Evolutionary conservation across 371 early-diverging fungal genomes (phyloP), one percentile per base, ranked within the genome.

Genomic region (Catenaria anguillulae): DNA sequence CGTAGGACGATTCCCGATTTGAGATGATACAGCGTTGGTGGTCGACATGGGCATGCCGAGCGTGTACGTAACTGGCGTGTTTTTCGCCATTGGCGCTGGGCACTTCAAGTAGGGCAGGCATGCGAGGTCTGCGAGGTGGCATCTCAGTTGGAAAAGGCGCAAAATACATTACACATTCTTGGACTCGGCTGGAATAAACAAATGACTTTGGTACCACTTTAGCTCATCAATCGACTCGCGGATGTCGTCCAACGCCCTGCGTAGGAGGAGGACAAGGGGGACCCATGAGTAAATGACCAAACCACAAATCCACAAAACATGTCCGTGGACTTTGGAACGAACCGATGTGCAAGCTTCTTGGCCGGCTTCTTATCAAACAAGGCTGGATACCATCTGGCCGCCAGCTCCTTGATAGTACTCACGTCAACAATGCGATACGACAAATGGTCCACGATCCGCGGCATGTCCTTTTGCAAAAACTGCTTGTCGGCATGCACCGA

Each of bases 371-470:
- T 5, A 24, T 24, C 29, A 6, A 29, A 26, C 29, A 29, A 10
- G 29, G 21, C 45, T 5, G 81, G 83, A 60, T 73, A 73, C 93
- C 93, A 94, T 64, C 95, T 69, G 60, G 81, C 71, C 1, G 80
- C 69, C 45, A 96, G 72, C 70, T 94, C 96, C 67, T 93, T 93
- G 61, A 95, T 68, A 0, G 91, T 89, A 68, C 88, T 86, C 42
- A 95, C 96, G 70, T 95, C 92, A 35, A 88, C 75, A 54, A 89
- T 89, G 33, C 96, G 78, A 69, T 95, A 94, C 67, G 91, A 91
- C 68, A 95, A 69, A 59, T 82, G 77, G 2, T 84, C 84, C 2
- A 84, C 78, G 26, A 95, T 62, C 34, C 70, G 66, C 0, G 89
- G 88, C 90, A 94, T 91, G 59, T 87, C 85, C 61, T 84, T 82